phyloP scores from a whole-genome alignment of 495 filamentous ascomycete genomes.

The Zalerion maritima region DNA sequence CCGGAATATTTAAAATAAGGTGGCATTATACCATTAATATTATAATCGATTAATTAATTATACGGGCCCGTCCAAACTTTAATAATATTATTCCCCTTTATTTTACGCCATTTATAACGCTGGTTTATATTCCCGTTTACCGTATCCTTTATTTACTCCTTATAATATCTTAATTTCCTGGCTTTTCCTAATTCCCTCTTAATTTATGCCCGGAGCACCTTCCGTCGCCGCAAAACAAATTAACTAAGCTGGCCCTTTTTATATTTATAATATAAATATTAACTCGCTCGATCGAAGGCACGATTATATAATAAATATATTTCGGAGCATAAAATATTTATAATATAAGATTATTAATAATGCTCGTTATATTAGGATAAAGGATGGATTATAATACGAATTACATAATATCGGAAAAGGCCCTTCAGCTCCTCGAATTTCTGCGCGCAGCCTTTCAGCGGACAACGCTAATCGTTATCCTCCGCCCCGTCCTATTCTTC shows the following conservation, averaged over 20 bases:
- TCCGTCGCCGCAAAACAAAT: too few species aligned
- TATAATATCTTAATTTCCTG: slow-evolving; percentile 1
- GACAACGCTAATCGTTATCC: neutral
- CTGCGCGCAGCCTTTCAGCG: slow-evolving; percentile 1
- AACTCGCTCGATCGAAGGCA: too few species aligned
- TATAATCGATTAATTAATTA: neutral
- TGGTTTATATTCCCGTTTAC: neutral
- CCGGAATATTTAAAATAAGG: too few species aligned
- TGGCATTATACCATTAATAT: too few species aligned
- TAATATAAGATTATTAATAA: too few species aligned
- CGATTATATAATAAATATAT: too few species aligned
- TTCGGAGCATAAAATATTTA: too few species aligned
- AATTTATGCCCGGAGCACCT: neutral
- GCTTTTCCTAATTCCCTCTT: neutral
- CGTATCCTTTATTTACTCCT: too few species aligned
- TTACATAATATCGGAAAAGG: neutral
- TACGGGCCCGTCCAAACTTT: neutral
- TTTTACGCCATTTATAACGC: neutral
- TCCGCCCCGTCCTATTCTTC: neutral
- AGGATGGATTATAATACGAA: too few species aligned
- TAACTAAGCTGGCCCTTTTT: too few species aligned
- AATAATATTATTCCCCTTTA: neutral
- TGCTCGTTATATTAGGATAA: too few species aligned
- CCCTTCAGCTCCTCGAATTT: neutral
- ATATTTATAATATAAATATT: too few species aligned